Evolutionary conservation across 1,139 yeast genomes (phyloP).

Genomic region (Blastobotrys petasosporus): DNA sequence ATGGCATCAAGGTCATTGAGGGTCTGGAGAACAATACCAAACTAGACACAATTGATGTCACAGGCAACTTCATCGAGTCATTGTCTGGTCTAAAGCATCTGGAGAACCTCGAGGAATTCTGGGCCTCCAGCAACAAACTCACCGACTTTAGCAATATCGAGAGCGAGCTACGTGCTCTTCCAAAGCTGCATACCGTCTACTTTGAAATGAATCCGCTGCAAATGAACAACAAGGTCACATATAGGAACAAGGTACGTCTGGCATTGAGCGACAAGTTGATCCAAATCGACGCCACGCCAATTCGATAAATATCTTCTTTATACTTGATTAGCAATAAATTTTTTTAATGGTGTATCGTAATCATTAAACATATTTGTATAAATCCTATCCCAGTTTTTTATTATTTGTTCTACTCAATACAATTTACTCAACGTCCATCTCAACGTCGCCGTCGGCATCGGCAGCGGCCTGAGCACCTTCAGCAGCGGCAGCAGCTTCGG

Average conservation of each 20-base stretch:
- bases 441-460: conserved; percentile 23
- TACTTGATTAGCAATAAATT: not conserved
- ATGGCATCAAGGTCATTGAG: conserved; percentile 69
- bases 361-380: not conserved
- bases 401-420: not conserved
- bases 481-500: conserved; percentile 11
- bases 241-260: conserved; percentile 73
- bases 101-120: conserved; percentile 70
- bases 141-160: conserved; percentile 64
- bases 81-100: conserved; percentile 65
- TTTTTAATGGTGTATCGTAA: not conserved
- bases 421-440: conserved; percentile 18
- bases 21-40: conserved; percentile 67
- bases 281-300: conserved; percentile 87
- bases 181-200: conserved; percentile 78
- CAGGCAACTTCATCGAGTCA: conserved; percentile 60
- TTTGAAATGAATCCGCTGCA: conserved; percentile 95
- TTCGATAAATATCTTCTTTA: conserved; percentile 11
- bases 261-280: conserved; percentile 66
- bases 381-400: not conserved
- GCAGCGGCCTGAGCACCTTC: not conserved
- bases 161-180: conserved; percentile 55
- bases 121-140: conserved; percentile 82
- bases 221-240: conserved; percentile 62
- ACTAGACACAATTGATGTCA: conserved; percentile 71